Percentiles rank a stretch among this genome's conserved stretches.
Conservation (phyloP, 1,139 yeast species). For the Debaryomycetaceae sp. region DNA sequence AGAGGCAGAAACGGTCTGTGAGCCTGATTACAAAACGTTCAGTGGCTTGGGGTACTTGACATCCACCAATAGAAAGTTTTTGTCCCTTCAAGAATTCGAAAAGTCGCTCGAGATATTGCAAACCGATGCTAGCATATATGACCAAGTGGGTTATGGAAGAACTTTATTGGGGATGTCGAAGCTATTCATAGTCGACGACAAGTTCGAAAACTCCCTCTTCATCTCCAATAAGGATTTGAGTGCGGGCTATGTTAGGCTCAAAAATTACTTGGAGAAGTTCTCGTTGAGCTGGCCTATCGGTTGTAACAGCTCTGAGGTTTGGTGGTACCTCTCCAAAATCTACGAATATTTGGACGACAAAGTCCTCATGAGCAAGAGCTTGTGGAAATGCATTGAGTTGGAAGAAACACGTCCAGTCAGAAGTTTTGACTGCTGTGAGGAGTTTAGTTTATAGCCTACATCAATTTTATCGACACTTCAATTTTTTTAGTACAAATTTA, state of each 20-base stretch:
- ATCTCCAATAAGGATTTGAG: conserved; percentile 49
- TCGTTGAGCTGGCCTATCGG: conserved; percentile 51
- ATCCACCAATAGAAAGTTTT: conserved; percentile 33
- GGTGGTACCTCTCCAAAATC: conserved; percentile 67
- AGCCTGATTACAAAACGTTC: conserved; percentile 52
- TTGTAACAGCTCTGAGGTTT: conserved; percentile 59
- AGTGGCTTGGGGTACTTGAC: conserved; percentile 54
- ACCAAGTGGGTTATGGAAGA: conserved; percentile 43
- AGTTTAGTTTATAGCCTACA: conserved; percentile 3
- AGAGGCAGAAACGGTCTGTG: conserved; percentile 60
- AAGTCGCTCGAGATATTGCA: conserved; percentile 50
- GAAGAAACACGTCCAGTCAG: conserved; percentile 70
- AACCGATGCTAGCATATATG: conserved; percentile 15
- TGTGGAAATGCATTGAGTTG: conserved; percentile 66
- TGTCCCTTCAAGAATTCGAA: conserved; percentile 68
- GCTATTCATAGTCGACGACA: conserved; percentile 47
- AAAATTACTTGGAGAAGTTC: conserved; percentile 56
- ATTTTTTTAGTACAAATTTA: not conserved
- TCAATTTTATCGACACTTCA: not conserved
- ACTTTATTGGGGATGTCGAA: conserved; percentile 68
- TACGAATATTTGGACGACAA: conserved; percentile 63
- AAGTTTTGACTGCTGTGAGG: conserved; percentile 26
- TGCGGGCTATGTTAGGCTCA: conserved; percentile 65
- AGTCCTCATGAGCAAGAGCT: conserved; percentile 46
- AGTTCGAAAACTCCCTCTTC: conserved; percentile 30